Evolutionary conservation across 2,329 filamentous ascomycete species (phyloP), one percentile per base, ranked within the genome.

Genomic region (Colletotrichum camelliae): DNA sequence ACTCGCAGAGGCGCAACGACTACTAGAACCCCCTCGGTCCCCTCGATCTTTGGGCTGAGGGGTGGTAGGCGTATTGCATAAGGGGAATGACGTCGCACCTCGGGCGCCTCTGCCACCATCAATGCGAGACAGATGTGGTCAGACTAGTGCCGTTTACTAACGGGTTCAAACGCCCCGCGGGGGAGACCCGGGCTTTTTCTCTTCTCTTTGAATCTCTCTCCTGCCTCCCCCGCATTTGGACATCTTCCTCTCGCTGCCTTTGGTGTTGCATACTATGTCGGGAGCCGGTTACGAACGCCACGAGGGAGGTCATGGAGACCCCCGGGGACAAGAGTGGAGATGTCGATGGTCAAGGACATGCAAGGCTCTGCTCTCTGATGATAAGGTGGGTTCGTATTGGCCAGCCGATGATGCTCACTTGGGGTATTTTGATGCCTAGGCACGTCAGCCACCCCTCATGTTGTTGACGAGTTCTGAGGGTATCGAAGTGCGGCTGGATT

Each of bases 61-160:
- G 13, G n/a, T 16, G 60, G 24, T 18, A n/a, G 61, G 68, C 43
- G 43, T 21, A 66, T 37, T 67, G 60, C 67, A 67, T 67, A 62
- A 73, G 33, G 55, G n/a, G 48, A 58, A 75, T 75, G 70, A 75
- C 74, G 74, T 75, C 74, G 74, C 70, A 68, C 64, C 58, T 75
- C 64, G 64, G 70, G 43, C 70, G 74, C 48, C 60, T 75, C 70
- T 33, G 64, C 58, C 65, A 69, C 37, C 64, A 75, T 73, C 43
- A 75, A 75, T 75, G 73, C 64, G 73, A 75, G 73, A 75, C 70
- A 65, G 73, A 65, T 75, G 62, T 64, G 62, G 64, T 73, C 70
- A 67, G 73, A 73, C 43, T 27, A 21, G 57, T 67, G 62, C 58
- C 57, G 62, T 67, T 68, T 57, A 64, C 18, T 16, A 72, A 61